Base-by-base conservation (phyloP, 2,329 filamentous ascomycete species). In the Trichoderma hamatum region DNA sequence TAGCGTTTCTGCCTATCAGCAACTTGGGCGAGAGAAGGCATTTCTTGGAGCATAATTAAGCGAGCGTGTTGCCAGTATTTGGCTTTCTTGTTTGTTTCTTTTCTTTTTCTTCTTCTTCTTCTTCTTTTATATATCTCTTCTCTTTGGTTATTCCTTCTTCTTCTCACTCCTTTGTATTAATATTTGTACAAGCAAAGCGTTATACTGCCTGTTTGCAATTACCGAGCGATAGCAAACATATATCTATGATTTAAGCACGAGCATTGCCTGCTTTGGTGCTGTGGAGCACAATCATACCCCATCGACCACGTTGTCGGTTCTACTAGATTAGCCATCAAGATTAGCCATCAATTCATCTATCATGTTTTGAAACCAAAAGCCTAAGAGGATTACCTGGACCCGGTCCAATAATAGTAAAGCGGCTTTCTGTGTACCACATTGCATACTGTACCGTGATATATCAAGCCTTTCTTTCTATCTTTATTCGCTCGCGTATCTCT, bases 1-100 rank as follows among this genome's bases (percentile, higher is more conserved):
- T 16, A 67, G 52, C n/a, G 63, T 67, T 10, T 59, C 54, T 51
- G 54, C 36, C 9, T 67, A 67, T 67, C 63, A 51, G 34, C 52
- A 58, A 16, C 11, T 67, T 59, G 63, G 63, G 9, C 58, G 54
- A 26, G 54, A 59, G 63, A 49, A 21, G 16, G 26, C 19, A 6
- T 7, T 43, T 49, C 32, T 19, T 10, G 36, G 16, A 46, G 28
- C 39, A 67, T 66, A 67, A 30, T 46, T 39, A 49, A 49, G 36
- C 52, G 51, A 49, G 52, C 26, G 24, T 30, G 32, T 14, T 30
- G 11, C 59, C 26, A 43, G 13, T 16, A 16, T 52, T 28, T 39
- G 21, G 24, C 13, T 30, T 21, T 43, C 26, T 19, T n/a, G 39
- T 60, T 61, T 61, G n/a, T n/a, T n/a, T n/a, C n/a, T n/a, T n/a